A percentile compares a stretch with the other conserved stretches of the same genome.
phyloP scores from a whole-genome alignment of 225 moss, liverwort and hornwort species.

The Rhytidiadelphus loreus region DNA sequence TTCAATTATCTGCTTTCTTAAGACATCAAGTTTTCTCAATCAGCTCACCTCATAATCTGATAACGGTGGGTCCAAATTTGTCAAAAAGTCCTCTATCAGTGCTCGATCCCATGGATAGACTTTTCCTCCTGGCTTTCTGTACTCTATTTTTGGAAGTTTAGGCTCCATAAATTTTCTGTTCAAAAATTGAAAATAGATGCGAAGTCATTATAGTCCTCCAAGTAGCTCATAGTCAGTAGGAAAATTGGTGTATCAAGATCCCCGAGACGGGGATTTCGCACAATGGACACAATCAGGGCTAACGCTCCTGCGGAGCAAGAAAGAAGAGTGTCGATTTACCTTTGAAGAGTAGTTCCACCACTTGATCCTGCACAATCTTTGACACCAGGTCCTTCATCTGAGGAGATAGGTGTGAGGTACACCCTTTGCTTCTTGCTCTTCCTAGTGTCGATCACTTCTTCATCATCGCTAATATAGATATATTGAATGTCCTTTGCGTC shows the following conservation, averaged over 20 bases:
- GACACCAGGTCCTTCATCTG: neutral
- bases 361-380: neutral
- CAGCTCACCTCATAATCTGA: conserved; percentile 48
- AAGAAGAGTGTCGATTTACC: conserved; percentile 6
- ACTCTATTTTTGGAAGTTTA: neutral
- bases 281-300: neutral
- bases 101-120: conserved; percentile 78
- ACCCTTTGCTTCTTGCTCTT: conserved; percentile 26
- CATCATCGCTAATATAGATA: conserved; percentile 24
- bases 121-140: conserved; percentile 18
- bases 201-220: neutral
- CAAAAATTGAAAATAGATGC: neutral
- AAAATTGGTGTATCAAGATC: neutral
- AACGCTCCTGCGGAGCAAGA: neutral
- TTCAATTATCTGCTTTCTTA: neutral
- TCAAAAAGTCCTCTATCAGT: conserved; percentile 38
- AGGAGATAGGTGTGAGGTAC: neutral
- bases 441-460: neutral
- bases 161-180: conserved; percentile 23
- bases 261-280: neutral
- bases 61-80: conserved; percentile 36
- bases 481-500: neutral
- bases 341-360: neutral
- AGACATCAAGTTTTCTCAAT: neutral
- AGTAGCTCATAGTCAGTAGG: neutral